These are phyloP conservation scores for Actinidia arguta DNA, from an alignment of 179 eudicot genomes.

Conservation along the genomic window DNA sequence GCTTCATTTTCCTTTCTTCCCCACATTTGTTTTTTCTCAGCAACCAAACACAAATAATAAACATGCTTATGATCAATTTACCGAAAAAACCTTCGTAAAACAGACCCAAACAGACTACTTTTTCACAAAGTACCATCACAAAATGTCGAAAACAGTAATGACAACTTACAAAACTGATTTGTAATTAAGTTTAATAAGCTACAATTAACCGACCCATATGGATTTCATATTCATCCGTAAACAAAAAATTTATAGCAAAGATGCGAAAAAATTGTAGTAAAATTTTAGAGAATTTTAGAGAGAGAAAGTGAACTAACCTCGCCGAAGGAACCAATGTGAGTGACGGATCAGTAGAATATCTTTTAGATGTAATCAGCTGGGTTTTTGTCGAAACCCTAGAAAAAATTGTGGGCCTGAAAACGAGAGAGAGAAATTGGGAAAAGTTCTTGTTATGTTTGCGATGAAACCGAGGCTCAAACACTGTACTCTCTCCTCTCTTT, in stretches of 20 bases:
- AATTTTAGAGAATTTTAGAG: neutral
- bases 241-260: neutral
- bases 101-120: no score
- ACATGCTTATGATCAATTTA: neutral
- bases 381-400: constrained; percentile 6
- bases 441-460: no score
- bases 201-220: neutral
- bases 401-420: neutral
- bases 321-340: constrained; percentile 8
- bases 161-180: neutral
- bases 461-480: no score
- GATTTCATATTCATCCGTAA: neutral
- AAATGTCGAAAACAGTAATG: no score
- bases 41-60: neutral
- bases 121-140: no score
- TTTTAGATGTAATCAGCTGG: neutral
- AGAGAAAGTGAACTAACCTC: constrained; percentile 8
- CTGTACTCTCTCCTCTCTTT: no score
- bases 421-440: neutral
- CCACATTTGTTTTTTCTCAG: neutral
- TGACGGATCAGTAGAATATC: neutral
- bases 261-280: neutral
- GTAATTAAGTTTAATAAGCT: neutral
- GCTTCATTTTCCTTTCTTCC: neutral
- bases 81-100: no score